These are phyloP conservation scores for Kalmusia sp. DNA, from an alignment of 2,329 filamentous ascomycete genomes.

Conservation along the genomic window DNA sequence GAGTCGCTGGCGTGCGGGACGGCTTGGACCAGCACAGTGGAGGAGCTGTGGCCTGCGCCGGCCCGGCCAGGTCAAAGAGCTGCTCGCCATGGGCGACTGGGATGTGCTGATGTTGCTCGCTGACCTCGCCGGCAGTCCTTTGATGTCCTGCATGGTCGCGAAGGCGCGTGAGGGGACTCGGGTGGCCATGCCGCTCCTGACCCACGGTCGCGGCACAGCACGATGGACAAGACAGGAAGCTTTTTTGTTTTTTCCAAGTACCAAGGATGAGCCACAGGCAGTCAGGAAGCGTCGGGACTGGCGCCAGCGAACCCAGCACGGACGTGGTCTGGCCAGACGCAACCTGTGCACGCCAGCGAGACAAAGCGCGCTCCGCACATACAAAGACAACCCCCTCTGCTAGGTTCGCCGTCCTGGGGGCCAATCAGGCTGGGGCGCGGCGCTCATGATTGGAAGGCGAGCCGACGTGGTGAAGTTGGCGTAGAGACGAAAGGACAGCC, in stretches of 20 bases:
- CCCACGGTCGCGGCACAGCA: conserved; percentile 41
- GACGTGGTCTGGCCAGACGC: conserved; percentile 43
- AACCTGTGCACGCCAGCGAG: conserved; percentile 30
- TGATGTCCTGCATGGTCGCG: conserved; percentile 7
- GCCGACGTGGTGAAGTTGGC: background rate
- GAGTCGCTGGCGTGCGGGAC: conserved; percentile 47
- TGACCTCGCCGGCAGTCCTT: conserved; percentile 20
- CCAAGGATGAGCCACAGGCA: conserved; percentile 38
- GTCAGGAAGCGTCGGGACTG: conserved; percentile 41
- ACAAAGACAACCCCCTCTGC: conserved; percentile 27
- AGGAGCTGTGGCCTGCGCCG: conserved; percentile 46
- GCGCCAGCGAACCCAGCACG: conserved; percentile 44
- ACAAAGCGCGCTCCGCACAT: conserved; percentile 32
- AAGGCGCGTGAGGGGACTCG: conserved; percentile 12
- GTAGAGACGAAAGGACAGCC: background rate
- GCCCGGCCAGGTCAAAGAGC: conserved; percentile 30
- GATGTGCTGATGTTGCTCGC: conserved; percentile 10
- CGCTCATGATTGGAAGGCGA: too few relatives aligned
- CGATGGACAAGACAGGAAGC: conserved; percentile 3
- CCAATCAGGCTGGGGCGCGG: background rate
- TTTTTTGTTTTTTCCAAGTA: conserved; percentile 38
- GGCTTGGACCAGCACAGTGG: conserved; percentile 48
- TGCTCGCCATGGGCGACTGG: background rate
- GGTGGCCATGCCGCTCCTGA: conserved; percentile 39
- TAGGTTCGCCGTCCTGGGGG: conserved; percentile 21